These are phyloP conservation scores for Saksenaea oblongispora DNA, from an alignment of 371 early-diverging fungal species.

Conservation along the genomic window DNA sequence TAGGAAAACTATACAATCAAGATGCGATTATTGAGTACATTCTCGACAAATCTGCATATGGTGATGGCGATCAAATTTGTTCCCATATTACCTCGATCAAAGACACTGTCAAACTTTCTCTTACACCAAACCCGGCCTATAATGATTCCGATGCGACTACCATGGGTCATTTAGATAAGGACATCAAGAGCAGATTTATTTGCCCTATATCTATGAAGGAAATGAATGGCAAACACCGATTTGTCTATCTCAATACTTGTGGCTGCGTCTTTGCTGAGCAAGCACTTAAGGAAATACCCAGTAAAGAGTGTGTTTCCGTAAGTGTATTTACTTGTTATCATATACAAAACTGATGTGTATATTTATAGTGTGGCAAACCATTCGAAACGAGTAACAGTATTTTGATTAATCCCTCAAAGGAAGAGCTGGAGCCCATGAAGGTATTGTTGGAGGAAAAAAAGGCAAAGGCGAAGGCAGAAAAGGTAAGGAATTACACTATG, in stretches of 20 bases:
- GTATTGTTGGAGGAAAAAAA: constrained; percentile 57
- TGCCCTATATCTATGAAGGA: constrained; percentile 93
- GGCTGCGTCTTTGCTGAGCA: constrained; percentile 90
- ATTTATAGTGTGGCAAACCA: constrained; percentile 66
- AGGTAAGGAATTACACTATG: constrained; percentile 37
- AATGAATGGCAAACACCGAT: constrained; percentile 90
- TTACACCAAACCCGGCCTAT: constrained; percentile 74
- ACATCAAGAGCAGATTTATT: constrained; percentile 65
- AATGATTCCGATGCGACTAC: constrained; percentile 38
- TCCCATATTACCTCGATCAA: constrained; percentile 72
- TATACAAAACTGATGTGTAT: constrained; percentile 5
- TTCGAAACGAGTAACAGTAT: constrained; percentile 64
- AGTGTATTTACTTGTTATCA: not conserved
- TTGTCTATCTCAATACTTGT: constrained; percentile 79
- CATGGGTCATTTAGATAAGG: constrained; percentile 53
- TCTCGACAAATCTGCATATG: constrained; percentile 73
- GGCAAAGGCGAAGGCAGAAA: constrained; percentile 59
- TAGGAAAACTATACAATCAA: constrained; percentile 93
- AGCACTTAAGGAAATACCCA: constrained; percentile 78
- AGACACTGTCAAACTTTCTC: constrained; percentile 77
- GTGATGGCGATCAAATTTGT: constrained; percentile 83
- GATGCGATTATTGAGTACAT: constrained; percentile 86
- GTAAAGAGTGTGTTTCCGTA: constrained; percentile 60
- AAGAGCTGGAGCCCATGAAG: constrained; percentile 60
- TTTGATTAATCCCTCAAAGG: constrained; percentile 75